These are phyloP conservation scores for Alternaria alternata DNA, from an alignment of 2,329 filamentous ascomycete genomes.

Conservation along the genomic window DNA sequence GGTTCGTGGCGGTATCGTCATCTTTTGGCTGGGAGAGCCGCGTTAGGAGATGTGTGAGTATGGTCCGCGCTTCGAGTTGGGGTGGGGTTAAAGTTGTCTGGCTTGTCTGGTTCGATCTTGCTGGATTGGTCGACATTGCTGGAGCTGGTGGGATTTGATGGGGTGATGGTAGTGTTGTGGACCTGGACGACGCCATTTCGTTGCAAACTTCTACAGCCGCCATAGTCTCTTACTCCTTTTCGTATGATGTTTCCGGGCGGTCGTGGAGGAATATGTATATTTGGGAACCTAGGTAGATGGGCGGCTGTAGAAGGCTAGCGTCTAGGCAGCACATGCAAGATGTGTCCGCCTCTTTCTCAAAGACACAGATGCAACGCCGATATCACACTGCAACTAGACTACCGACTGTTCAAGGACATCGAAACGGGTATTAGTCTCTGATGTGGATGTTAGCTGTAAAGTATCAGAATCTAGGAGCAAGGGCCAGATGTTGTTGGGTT, in stretches of 20 bases:
- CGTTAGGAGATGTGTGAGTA: slow-evolving; percentile 32
- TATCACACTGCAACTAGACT: neutral
- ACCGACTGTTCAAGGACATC: too few relatives aligned
- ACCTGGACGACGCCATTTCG: neutral
- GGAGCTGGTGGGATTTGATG: neutral
- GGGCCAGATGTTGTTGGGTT: neutral
- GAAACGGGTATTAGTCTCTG: too few relatives aligned
- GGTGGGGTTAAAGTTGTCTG: slow-evolving; percentile 15
- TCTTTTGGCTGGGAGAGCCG: slow-evolving; percentile 19
- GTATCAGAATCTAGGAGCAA: neutral
- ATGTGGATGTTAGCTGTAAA: neutral
- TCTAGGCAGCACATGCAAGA: neutral
- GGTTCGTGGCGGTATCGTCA: slow-evolving; percentile 7
- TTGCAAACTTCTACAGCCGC: slow-evolving; percentile 1
- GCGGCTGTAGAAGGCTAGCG: neutral
- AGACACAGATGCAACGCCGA: neutral
- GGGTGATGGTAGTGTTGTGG: neutral
- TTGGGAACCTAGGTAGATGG: neutral
- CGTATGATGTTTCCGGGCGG: neutral
- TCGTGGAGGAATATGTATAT: neutral
- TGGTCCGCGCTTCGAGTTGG: slow-evolving; percentile 35
- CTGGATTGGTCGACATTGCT: neutral
- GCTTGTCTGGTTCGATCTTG: neutral
- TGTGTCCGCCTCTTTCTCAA: neutral
- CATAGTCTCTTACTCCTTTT: neutral